Percentiles rank a stretch among this genome's conserved stretches.
These are phyloP conservation scores for Mucor plumbeus DNA, from an alignment of 371 early-diverging fungal genomes.

Conservation along the genomic window DNA sequence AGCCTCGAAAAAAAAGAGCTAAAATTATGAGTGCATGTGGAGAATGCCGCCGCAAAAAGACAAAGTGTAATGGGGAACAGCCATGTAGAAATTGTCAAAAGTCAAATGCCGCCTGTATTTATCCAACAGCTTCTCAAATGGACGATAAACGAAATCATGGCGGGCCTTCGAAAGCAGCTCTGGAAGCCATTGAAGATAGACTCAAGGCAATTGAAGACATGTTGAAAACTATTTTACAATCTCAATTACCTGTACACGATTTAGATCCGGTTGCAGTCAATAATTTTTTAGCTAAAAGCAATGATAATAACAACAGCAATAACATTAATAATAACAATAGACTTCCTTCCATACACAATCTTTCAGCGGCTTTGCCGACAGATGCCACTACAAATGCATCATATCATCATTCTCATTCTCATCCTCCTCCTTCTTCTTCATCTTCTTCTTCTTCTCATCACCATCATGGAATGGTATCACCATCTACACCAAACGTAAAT, in stretches of 20 bases:
- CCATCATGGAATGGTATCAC: neutral
- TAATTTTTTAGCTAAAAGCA: conserved; percentile 29
- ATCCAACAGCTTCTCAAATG: conserved; percentile 41
- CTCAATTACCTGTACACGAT: conserved; percentile 23
- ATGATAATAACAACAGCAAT: conserved; percentile 2
- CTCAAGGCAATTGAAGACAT: conserved; percentile 54
- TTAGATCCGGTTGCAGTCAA: conserved; percentile 28
- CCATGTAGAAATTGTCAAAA: conserved; percentile 69
- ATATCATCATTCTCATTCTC: conserved; percentile 1
- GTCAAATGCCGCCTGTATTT: conserved; percentile 51
- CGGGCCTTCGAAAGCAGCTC: conserved; percentile 37
- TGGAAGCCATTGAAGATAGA: conserved; percentile 54
- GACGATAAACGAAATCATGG: conserved; percentile 40
- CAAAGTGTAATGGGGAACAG: conserved; percentile 65
- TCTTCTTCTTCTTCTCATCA: neutral
- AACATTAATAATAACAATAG: conserved; percentile 9
- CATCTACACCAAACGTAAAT: neutral
- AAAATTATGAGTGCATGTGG: conserved; percentile 68
- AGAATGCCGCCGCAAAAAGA: conserved; percentile 66
- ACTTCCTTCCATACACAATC: conserved; percentile 44
- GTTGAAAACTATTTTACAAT: conserved; percentile 41
- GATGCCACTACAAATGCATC: conserved; percentile 1
- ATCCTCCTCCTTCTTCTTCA: neutral
- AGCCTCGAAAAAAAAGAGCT: conserved; percentile 59
- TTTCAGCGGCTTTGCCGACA: conserved; percentile 33